Evolutionary conservation across 768 basidiomycete genomes (phyloP).

Genomic region (Boletus fagicola): DNA sequence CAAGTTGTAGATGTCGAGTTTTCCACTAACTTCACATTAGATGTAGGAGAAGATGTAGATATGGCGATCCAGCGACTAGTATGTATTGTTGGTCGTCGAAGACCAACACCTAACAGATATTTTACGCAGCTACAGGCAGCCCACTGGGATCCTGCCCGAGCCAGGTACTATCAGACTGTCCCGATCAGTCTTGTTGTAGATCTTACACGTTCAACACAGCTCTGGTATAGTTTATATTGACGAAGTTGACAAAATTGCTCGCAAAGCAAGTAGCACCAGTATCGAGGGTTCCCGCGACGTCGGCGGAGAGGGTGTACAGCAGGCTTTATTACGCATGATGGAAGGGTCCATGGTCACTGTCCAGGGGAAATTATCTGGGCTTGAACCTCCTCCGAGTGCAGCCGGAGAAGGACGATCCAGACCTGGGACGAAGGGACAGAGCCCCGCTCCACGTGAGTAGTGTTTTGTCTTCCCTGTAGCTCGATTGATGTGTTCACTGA

Average conservation of each 20-base stretch:
- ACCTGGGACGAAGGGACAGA: slow-evolving; percentile 49
- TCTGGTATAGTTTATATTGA: slow-evolving; percentile 96
- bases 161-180: slow-evolving; percentile 52
- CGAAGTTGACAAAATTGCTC: slow-evolving; percentile 91
- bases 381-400: slow-evolving; percentile 44
- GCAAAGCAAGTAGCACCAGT: slow-evolving; percentile 50
- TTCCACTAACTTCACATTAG: slow-evolving; percentile 37
- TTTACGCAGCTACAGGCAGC: slow-evolving; percentile 75
- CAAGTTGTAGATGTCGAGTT: background rate
- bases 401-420: slow-evolving; percentile 48
- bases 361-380: slow-evolving; percentile 61
- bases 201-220: slow-evolving; percentile 39
- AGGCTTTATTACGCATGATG: slow-evolving; percentile 89
- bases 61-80: slow-evolving; percentile 85
- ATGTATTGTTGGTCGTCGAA: slow-evolving; percentile 18
- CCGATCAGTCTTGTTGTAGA: background rate
- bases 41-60: slow-evolving; percentile 97
- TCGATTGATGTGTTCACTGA: background rate
- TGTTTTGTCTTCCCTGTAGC: background rate
- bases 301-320: slow-evolving; percentile 95
- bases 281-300: slow-evolving; percentile 81
- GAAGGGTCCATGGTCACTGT: slow-evolving; percentile 87
- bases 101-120: background rate
- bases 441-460: slow-evolving; percentile 27
- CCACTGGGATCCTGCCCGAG: slow-evolving; percentile 82